These are phyloP conservation scores for Actinidia arguta DNA, from an alignment of 179 eudicot genomes.

Conservation along the genomic window DNA sequence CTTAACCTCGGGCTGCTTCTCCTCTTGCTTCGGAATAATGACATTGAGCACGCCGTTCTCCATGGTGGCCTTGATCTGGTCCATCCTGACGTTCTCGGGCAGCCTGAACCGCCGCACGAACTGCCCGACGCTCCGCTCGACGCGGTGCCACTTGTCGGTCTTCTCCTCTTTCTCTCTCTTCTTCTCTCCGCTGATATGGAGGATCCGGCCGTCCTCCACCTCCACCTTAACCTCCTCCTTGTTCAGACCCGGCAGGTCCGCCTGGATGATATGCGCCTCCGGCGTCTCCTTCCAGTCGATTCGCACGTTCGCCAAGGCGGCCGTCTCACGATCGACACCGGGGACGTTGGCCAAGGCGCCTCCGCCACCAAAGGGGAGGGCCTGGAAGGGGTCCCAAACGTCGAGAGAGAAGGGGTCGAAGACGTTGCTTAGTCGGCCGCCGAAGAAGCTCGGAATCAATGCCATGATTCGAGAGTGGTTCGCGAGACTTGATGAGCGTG, in stretches of 20 bases:
- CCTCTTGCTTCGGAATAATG: constrained; percentile 9
- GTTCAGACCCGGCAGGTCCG: constrained; percentile 16
- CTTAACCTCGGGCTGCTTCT: constrained; percentile 9
- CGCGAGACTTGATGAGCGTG: no score
- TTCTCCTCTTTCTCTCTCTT: constrained; percentile 9
- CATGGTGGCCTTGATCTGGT: constrained; percentile 11
- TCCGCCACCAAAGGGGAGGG: not conserved
- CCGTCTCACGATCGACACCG: not conserved
- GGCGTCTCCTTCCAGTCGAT: constrained; percentile 28
- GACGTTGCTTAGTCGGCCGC: constrained; percentile 4
- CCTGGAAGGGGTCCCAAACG: constrained; percentile 17
- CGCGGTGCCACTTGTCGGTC: constrained; percentile 29
- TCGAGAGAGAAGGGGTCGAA: constrained; percentile 18
- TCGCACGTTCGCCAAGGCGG: not conserved
- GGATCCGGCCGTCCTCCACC: constrained; percentile 4
- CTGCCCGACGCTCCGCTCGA: constrained; percentile 16
- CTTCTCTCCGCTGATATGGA: constrained; percentile 8
- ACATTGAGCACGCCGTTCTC: constrained; percentile 18
- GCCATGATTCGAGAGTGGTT: not conserved
- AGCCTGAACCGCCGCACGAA: constrained; percentile 16
- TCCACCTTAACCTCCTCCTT: constrained; percentile 16
- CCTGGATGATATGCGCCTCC: constrained; percentile 23
- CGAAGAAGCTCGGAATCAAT: constrained; percentile 20
- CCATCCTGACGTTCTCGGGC: constrained; percentile 22
- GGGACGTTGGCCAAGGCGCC: constrained; percentile 3